Conservation (phyloP, 1,139 yeast species). For the Kodamaea sp. region DNA sequence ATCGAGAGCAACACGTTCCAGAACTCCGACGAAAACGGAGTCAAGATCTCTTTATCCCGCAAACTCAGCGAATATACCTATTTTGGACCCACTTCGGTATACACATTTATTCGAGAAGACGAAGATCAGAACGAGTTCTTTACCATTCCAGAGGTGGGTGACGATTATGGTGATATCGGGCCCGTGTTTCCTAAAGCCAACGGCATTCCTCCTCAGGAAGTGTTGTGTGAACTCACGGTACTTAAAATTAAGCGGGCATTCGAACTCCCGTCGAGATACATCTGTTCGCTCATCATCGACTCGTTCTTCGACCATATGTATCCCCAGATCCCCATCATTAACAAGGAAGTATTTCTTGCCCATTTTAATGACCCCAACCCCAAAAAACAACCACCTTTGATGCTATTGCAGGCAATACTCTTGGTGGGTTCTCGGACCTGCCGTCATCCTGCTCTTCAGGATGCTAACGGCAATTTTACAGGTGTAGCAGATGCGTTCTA, state of each 20-base stretch:
- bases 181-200: slow-evolving; percentile 1
- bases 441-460: slow-evolving; percentile 14
- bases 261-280: slow-evolving; percentile 12
- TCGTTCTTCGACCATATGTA: slow-evolving; percentile 8
- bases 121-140: slow-evolving; percentile 2
- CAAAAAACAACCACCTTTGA: slow-evolving; percentile 15
- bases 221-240: slow-evolving; percentile 13
- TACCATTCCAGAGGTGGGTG: too few relatives aligned
- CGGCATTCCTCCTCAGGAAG: slow-evolving; percentile 10
- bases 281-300: slow-evolving; percentile 8
- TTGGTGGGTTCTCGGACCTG: slow-evolving; percentile 15
- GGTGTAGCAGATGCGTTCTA: slow-evolving; percentile 12
- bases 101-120: slow-evolving; percentile 4
- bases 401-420: slow-evolving; percentile 15
- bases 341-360: slow-evolving; percentile 13
- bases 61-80: slow-evolving; percentile 5
- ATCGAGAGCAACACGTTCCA: slow-evolving; percentile 5
- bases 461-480: slow-evolving; percentile 9
- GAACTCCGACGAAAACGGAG: slow-evolving; percentile 1
- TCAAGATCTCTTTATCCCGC: slow-evolving; percentile 3
- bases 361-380: slow-evolving; percentile 17
- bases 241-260: slow-evolving; percentile 15
- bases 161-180: too few relatives aligned
- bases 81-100: slow-evolving; percentile 6
- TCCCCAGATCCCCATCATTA: slow-evolving; percentile 14